Conservation (phyloP, 2,329 filamentous ascomycete species). For the Penicillium freii region DNA sequence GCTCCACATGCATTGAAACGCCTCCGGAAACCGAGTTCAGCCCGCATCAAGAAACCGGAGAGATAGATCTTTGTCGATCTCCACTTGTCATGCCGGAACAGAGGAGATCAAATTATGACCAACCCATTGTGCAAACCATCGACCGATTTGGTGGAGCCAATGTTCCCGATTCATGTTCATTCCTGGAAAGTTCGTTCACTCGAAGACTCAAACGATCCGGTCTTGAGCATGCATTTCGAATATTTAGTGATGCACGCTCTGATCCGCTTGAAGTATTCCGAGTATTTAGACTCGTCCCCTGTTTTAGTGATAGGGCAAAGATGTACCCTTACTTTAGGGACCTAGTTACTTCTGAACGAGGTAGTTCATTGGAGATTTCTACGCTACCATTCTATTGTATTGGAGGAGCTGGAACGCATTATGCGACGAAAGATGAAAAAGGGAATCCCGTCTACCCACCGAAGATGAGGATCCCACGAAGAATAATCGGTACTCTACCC, state of each 20-base stretch:
- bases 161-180: conserved; percentile 46
- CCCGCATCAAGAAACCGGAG: too few relatives aligned
- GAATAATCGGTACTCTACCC: conserved; percentile 14
- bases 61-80: neutral
- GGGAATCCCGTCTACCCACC: conserved; percentile 35
- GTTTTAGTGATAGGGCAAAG: conserved; percentile 50
- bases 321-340: conserved; percentile 40
- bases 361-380: conserved; percentile 59
- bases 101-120: neutral
- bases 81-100: neutral
- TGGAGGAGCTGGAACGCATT: conserved; percentile 68
- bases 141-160: neutral
- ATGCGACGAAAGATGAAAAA: conserved; percentile 42
- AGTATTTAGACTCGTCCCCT: conserved; percentile 68
- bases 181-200: conserved; percentile 66
- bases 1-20: neutral
- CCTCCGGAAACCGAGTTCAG: neutral
- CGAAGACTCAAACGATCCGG: conserved; percentile 67
- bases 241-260: conserved; percentile 52
- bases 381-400: conserved; percentile 63
- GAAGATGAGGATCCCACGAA: conserved; percentile 25
- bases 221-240: conserved; percentile 60
- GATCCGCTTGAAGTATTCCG: conserved; percentile 51
- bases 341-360: conserved; percentile 38
- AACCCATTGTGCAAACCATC: neutral